Percentiles rank a stretch among this genome's conserved stretches.
Conservation (phyloP, 2,329 filamentous ascomycete species). For the Alternaria sp. region DNA sequence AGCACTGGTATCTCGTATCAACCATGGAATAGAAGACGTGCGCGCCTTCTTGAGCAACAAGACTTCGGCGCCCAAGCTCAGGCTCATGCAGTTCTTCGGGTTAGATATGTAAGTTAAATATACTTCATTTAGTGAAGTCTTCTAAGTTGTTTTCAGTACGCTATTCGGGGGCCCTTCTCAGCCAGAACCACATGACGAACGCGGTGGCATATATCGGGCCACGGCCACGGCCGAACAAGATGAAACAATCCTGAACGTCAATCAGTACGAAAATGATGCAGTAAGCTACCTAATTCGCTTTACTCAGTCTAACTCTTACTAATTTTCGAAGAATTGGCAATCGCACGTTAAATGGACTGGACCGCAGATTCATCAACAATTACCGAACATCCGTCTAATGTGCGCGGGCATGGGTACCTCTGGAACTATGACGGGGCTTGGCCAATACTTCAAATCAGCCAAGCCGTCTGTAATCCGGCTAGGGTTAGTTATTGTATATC, state of each 20-base stretch:
- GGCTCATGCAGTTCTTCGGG: slow-evolving; percentile 37
- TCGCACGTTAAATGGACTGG: slow-evolving; percentile 68
- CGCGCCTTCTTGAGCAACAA: slow-evolving; percentile 35
- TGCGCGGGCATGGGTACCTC: slow-evolving; percentile 67
- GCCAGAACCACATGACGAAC: slow-evolving; percentile 30
- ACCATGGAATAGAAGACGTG: slow-evolving; percentile 30
- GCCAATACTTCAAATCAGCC: slow-evolving; percentile 33
- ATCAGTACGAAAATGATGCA: slow-evolving; percentile 65
- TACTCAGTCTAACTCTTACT: neutral
- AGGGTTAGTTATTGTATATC: slow-evolving; percentile 15
- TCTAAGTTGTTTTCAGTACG: slow-evolving; percentile 13
- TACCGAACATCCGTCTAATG: slow-evolving; percentile 65
- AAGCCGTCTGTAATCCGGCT: slow-evolving; percentile 32
- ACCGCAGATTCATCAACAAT: slow-evolving; percentile 64
- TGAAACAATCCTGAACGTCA: slow-evolving; percentile 60
- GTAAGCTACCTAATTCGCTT: slow-evolving; percentile 10
- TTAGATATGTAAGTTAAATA: slow-evolving; percentile 26
- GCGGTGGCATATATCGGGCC: slow-evolving; percentile 33
- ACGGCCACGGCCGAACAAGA: slow-evolving; percentile 43
- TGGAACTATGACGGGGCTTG: slow-evolving; percentile 46
- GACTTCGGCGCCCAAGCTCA: slow-evolving; percentile 28
- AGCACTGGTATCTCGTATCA: slow-evolving; percentile 32
- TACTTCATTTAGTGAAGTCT: neutral
- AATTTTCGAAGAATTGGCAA: slow-evolving; percentile 57
- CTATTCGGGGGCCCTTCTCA: slow-evolving; percentile 64